Evolutionary conservation across 2,329 filamentous ascomycete species (phyloP), one percentile per base, ranked within the genome.

Genomic region (Myriosclerotinia duriaeana): DNA sequence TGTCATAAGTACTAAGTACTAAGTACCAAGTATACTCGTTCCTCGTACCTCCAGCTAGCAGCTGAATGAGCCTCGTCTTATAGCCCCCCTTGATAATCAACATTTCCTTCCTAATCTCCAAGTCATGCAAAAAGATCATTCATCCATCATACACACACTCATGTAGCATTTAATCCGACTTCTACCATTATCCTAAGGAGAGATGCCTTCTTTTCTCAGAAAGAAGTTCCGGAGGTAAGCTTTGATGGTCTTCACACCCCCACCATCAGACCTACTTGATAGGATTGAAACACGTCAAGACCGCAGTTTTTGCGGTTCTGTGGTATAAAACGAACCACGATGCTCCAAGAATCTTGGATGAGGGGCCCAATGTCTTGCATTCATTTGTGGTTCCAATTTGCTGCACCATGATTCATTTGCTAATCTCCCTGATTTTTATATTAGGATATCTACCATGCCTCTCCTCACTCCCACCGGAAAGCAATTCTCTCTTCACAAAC

Each of bases 401-500:
- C 14, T 64, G 42, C 15, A 58, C 48, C 15, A 26, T 38, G 20
- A 40, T 60, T 34, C n/a, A 34, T n/a, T 66, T 59, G 52, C 66
- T 65, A 34, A 65, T 60, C n/a, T 17, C 53, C 22, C 36, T 53
- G 22, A 3, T 14, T 12, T 42, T 44, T n/a, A 36, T 38, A 34
- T n/a, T 53, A 65, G 64, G 56, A 65, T 65, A 44, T 60, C 54
- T 22, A 65, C 64, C 54, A 72, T 72, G 69, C 68, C 71, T 62
- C 69, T 73, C 52, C 67, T 71, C 60, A 63, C 70, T 38, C 71
- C 73, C 2, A 66, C 71, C 3, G 71, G 71, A 58, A 76, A 76
- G 48, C 73, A 76, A 2, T 73, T 75, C 59, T 72, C 71, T 40
- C 70, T 78, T 42, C 75, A 77, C 67, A 77, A 76, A 65, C 69